These are phyloP conservation scores for Hyaloperonospora brassicae DNA, from an alignment of 352 stramenopile species.

Conservation along the genomic window DNA sequence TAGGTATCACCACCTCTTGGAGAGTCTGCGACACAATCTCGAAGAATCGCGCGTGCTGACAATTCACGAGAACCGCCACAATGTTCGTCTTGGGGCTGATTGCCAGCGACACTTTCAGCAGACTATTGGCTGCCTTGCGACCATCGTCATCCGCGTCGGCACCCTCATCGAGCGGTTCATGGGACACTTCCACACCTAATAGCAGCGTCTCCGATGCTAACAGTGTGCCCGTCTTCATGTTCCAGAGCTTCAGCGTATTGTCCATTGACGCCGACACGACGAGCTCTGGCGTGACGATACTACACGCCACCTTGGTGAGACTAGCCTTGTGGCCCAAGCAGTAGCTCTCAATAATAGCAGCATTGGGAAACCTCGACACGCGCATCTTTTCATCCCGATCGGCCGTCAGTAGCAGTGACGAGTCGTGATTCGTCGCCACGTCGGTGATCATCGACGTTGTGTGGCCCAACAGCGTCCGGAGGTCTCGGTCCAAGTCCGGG, in stretches of 20 bases:
- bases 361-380: slow-evolving; percentile 72
- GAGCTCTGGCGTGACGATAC: slow-evolving; percentile 35
- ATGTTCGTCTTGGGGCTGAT: slow-evolving; percentile 50
- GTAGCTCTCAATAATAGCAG: slow-evolving; percentile 71
- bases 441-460: slow-evolving; percentile 85
- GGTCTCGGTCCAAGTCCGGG: slow-evolving; percentile 50
- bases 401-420: slow-evolving; percentile 54
- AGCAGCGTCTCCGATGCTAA: slow-evolving; percentile 49
- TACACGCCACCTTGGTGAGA: slow-evolving; percentile 52
- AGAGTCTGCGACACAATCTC: slow-evolving; percentile 34
- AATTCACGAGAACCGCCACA: slow-evolving; percentile 50
- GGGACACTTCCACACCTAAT: slow-evolving; percentile 18
- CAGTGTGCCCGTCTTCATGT: slow-evolving; percentile 39
- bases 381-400: slow-evolving; percentile 83
- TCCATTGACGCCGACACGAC: slow-evolving; percentile 71
- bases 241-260: slow-evolving; percentile 78
- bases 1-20: slow-evolving; percentile 19
- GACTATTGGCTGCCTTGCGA: slow-evolving; percentile 28
- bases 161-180: slow-evolving; percentile 22
- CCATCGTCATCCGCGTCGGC: slow-evolving; percentile 21
- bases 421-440: slow-evolving; percentile 48
- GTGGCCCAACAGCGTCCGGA: slow-evolving; percentile 72
- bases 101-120: slow-evolving; percentile 52
- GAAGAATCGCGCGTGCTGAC: slow-evolving; percentile 44
- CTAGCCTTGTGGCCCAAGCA: slow-evolving; percentile 70